Percentiles rank a stretch among this genome's conserved stretches.
Evolutionary conservation across 192 early-diverging fungal genomes (phyloP).

Genomic region (Coemansia sp.): DNA sequence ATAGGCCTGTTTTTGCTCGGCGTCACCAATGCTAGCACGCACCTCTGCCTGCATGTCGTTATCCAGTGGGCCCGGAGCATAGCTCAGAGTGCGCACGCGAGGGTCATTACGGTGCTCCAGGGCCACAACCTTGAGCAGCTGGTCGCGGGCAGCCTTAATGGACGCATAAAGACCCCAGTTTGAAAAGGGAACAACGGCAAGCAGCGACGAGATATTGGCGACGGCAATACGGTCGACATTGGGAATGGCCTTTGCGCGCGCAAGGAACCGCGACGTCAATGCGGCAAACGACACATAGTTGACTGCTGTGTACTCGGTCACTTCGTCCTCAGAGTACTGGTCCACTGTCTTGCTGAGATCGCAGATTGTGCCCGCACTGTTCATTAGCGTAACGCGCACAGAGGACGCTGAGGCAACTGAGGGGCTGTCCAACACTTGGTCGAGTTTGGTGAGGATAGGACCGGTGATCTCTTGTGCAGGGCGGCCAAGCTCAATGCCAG

Average conservation of each 20-base stretch:
- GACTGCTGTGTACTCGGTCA: conserved; percentile 51
- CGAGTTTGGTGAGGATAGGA: conserved; percentile 7
- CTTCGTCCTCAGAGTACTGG: conserved; percentile 52
- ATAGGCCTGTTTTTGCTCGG: conserved; percentile 61
- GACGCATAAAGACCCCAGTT: conserved; percentile 81
- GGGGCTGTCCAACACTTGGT: neutral
- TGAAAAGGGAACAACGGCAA: conserved; percentile 69
- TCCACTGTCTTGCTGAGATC: conserved; percentile 60
- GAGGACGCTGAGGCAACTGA: conserved; percentile 7
- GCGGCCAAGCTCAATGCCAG: conserved; percentile 18
- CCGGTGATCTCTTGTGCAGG: neutral
- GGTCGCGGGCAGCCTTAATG: conserved; percentile 80
- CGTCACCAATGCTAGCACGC: conserved; percentile 64
- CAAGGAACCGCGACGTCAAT: conserved; percentile 44
- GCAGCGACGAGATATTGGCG: conserved; percentile 77
- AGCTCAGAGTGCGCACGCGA: conserved; percentile 67
- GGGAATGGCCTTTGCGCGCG: neutral
- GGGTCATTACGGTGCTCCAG: conserved; percentile 56
- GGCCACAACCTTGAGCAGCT: conserved; percentile 66
- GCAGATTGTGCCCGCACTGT: conserved; percentile 75
- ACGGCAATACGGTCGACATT: conserved; percentile 38
- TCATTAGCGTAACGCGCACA: conserved; percentile 58
- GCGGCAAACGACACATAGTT: conserved; percentile 62
- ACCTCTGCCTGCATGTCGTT: conserved; percentile 78
- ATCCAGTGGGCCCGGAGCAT: conserved; percentile 87